Percentiles rank a stretch among this genome's conserved stretches.
phyloP scores from a whole-genome alignment of 148 eudicot species.

The Silene latifolia region DNA sequence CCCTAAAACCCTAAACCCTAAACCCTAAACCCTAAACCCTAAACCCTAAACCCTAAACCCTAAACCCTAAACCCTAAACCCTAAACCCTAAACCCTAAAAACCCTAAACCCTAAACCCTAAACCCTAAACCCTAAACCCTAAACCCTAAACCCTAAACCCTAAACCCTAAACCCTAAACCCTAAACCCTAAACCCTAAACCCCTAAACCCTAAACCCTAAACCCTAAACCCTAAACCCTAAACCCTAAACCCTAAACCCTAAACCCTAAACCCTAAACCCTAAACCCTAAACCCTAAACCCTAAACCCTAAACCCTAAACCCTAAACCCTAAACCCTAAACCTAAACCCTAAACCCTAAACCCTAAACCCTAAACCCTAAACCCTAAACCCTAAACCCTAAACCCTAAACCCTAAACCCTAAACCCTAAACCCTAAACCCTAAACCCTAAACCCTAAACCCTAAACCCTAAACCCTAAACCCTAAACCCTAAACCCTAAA shows the following conservation, averaged over 20 bases:
- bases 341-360: neutral
- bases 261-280: neutral
- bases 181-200: no score
- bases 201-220: neutral
- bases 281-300: neutral
- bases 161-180: neutral
- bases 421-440: slow-evolving; percentile 24
- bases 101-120: slow-evolving; percentile 5
- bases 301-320: neutral
- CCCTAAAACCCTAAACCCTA: no score
- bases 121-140: neutral
- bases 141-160: neutral
- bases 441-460: slow-evolving; percentile 22
- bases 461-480: slow-evolving; percentile 22
- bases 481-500: slow-evolving; percentile 27
- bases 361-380: neutral
- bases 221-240: neutral
- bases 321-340: neutral
- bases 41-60: neutral
- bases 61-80: neutral
- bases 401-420: slow-evolving; percentile 28
- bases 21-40: no score
- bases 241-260: neutral
- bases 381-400: slow-evolving; percentile 29
- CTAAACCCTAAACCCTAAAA: neutral